Percentiles rank a stretch among this genome's conserved stretches.
Conservation (phyloP, 2,329 filamentous ascomycete genomes). For the Fusarium sacchari region DNA sequence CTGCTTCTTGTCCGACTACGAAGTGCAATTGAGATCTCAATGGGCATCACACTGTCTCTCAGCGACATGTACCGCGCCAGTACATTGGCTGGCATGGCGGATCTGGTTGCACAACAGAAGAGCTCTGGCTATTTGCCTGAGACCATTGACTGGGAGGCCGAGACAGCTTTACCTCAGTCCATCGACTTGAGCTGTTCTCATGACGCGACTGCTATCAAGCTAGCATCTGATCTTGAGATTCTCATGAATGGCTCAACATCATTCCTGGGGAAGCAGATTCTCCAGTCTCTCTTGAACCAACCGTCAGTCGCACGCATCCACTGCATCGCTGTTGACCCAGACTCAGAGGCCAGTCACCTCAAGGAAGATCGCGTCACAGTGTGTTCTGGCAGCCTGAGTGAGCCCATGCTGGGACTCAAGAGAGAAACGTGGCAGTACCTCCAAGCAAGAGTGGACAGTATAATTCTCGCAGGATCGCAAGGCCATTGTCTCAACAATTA, state of each 20-base stretch:
- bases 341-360: background rate
- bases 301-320: background rate
- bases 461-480: background rate
- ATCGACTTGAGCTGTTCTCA: background rate
- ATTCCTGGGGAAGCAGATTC: background rate
- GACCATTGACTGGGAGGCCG: background rate
- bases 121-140: background rate
- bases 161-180: background rate
- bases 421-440: background rate
- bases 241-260: background rate
- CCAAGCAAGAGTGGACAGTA: background rate
- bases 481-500: constrained; percentile 1
- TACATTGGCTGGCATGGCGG: background rate
- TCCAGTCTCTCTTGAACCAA: background rate
- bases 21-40: background rate
- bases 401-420: background rate
- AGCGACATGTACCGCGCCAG: background rate
- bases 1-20: background rate
- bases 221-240: background rate
- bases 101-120: background rate
- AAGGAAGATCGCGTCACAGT: background rate
- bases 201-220: rapidly evolving
- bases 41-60: background rate
- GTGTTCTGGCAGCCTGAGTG: background rate
- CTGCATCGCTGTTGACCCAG: background rate